A percentile compares a stretch with the other conserved stretches of the same genome.
Evolutionary conservation across 2,329 filamentous ascomycete genomes (phyloP).

Genomic region (Ophiostoma sp.): DNA sequence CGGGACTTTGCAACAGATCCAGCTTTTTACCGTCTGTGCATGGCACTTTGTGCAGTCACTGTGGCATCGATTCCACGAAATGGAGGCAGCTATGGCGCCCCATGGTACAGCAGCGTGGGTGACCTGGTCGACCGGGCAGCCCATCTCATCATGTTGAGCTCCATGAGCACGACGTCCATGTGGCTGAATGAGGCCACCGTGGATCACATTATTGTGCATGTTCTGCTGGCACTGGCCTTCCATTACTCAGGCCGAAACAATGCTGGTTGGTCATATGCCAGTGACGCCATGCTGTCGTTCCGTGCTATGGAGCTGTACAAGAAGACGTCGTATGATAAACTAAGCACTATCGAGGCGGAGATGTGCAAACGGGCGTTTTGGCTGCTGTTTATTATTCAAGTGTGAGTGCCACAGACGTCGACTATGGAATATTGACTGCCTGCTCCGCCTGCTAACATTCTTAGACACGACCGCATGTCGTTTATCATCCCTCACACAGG

Average conservation of each 20-base stretch:
- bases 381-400: slow-evolving; percentile 33
- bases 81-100: slow-evolving; percentile 26
- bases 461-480: slow-evolving; percentile 30
- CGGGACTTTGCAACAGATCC: slow-evolving; percentile 29
- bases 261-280: slow-evolving; percentile 13
- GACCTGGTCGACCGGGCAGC: slow-evolving; percentile 18
- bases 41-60: slow-evolving; percentile 32
- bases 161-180: neutral
- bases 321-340: neutral
- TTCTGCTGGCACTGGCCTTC: slow-evolving; percentile 17
- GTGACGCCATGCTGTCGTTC: slow-evolving; percentile 18
- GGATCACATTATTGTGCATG: slow-evolving; percentile 12
- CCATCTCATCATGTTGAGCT: slow-evolving; percentile 17
- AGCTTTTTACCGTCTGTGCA: slow-evolving; percentile 31
- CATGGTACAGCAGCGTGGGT: slow-evolving; percentile 8
- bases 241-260: slow-evolving; percentile 6
- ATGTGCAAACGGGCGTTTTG: slow-evolving; percentile 34
- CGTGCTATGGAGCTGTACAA: slow-evolving; percentile 13
- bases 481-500: slow-evolving; percentile 29
- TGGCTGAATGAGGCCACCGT: slow-evolving; percentile 2
- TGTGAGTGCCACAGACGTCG: slow-evolving; percentile 14
- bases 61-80: slow-evolving; percentile 32
- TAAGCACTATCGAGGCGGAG: slow-evolving; percentile 26
- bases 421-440: neutral
- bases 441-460: neutral